phyloP scores from a whole-genome alignment of 2,329 filamentous ascomycete genomes.

The Reticulascus tulasneorum region DNA sequence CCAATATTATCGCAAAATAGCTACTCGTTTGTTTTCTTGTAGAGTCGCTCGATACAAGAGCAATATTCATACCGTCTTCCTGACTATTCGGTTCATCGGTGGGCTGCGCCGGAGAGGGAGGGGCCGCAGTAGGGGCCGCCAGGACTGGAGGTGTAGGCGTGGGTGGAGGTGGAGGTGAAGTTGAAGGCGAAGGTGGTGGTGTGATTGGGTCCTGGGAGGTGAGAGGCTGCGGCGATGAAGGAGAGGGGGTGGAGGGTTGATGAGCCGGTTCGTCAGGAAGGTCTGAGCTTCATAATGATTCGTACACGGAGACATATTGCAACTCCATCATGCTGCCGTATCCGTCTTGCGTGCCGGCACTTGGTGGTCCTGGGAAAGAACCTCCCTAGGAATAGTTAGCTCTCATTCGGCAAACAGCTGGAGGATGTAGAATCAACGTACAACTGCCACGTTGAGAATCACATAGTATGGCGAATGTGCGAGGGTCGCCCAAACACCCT shows the following conservation, averaged over 20 bases:
- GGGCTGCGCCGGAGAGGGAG: no score
- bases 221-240: no score
- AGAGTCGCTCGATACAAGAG: no score
- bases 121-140: no score
- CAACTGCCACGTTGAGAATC: slow-evolving; percentile 53
- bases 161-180: background rate
- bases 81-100: no score
- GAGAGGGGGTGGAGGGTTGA: no score
- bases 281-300: slow-evolving; percentile 8
- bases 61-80: no score
- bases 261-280: no score
- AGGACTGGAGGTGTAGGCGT: background rate
- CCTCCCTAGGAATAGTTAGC: slow-evolving; percentile 2
- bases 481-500: slow-evolving; percentile 44
- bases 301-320: slow-evolving; percentile 43
- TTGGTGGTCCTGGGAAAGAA: slow-evolving; percentile 39
- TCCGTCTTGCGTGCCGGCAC: slow-evolving; percentile 39
- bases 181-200: background rate
- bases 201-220: no score
- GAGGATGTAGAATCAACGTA: slow-evolving; percentile 25
- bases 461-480: slow-evolving; percentile 48
- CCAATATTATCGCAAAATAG: no score
- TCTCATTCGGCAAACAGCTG: background rate
- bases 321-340: slow-evolving; percentile 48
- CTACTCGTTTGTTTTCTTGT: no score